Evolutionary conservation across 106 monocot genomes (phyloP).

Genomic region (Cymbidium sinense): DNA sequence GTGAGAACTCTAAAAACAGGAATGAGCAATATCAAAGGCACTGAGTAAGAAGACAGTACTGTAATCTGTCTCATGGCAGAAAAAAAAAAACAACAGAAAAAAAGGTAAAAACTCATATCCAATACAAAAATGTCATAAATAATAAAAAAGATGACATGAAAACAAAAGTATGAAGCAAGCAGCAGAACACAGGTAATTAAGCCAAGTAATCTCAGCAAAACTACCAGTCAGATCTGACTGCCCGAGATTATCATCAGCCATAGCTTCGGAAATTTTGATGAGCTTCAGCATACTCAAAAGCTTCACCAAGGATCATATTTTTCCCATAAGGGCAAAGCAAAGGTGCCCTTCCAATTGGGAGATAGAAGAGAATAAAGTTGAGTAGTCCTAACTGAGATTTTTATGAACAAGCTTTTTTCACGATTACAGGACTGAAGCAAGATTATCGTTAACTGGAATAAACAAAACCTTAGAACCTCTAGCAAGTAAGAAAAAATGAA

Average conservation of each 20-base stretch:
- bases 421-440: background rate
- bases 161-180: background rate
- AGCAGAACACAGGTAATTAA: background rate
- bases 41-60: too few species aligned
- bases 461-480: too few species aligned
- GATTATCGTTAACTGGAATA: background rate
- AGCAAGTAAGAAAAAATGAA: background rate
- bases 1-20: too few species aligned
- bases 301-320: background rate
- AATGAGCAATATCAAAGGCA: too few species aligned
- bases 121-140: too few species aligned
- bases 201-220: background rate
- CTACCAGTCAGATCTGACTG: background rate
- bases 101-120: too few species aligned
- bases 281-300: too few species aligned
- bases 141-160: background rate
- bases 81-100: too few species aligned
- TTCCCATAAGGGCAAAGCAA: background rate
- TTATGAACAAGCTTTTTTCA: background rate
- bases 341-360: background rate
- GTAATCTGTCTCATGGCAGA: too few species aligned
- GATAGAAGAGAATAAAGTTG: background rate
- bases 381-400: background rate
- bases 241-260: background rate
- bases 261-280: background rate